phyloP scores from a whole-genome alignment of 1,284 basidiomycete genomes.

The Meira miltonrushii region DNA sequence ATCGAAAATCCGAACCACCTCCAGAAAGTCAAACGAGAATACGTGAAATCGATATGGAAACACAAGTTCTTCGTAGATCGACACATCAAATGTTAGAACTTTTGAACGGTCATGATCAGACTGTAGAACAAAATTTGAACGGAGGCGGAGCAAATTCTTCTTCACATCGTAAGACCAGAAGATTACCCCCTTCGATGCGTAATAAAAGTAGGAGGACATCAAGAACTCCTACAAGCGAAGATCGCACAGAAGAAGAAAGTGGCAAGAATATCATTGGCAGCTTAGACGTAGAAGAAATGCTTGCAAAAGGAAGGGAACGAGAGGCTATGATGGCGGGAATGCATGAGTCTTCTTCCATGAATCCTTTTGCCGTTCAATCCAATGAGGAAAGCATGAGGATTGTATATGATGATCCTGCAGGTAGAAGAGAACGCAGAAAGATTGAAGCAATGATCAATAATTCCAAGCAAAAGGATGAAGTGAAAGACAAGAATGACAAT shows the following conservation, averaged over 20 bases:
- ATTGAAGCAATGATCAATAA: background rate
- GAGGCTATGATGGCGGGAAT: background rate
- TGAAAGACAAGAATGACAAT: no score
- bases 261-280: background rate
- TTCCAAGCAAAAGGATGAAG: no score
- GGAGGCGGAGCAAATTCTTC: background rate
- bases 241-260: background rate
- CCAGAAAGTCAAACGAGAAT: no score
- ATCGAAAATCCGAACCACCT: no score
- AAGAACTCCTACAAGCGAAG: background rate
- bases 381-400: background rate
- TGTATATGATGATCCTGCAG: background rate
- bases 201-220: background rate
- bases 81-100: no score
- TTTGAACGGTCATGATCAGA: no score
- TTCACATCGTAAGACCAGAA: background rate
- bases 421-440: slow-evolving; percentile 3
- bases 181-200: background rate
- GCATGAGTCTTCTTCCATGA: background rate
- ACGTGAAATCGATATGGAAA: no score
- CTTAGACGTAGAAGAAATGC: background rate
- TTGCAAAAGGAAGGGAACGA: background rate
- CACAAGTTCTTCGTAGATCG: no score
- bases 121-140: background rate
- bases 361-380: background rate